Evolutionary conservation across 495 filamentous ascomycete species (phyloP), one percentile per base, ranked within the genome.

Genomic region (Chaetomium tenue): DNA sequence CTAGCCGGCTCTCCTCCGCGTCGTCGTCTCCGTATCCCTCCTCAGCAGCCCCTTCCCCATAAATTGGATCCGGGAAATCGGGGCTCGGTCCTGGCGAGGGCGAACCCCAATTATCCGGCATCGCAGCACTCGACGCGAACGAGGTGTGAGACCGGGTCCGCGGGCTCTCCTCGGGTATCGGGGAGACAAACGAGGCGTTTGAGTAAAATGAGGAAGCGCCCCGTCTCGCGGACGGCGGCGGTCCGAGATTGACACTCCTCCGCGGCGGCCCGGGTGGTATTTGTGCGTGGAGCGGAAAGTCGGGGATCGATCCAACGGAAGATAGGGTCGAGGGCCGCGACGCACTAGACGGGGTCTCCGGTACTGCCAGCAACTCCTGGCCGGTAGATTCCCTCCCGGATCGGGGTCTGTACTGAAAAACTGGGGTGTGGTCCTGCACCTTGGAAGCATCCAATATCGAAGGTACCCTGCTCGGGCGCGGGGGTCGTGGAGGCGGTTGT

Each of bases 91-190:
- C 74, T 16, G 77, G 78, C 7, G 79, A 80, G 28, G 71, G 53
- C 33, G 70, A 73, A 0, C 79, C 82, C 85, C 89, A 93, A 68
- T 82, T 87, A 9, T 84, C 82, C 2, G 92, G 91, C 61, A 95
- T 90, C 0, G 85, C 89, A 58, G 86, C 84, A 73, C 91, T 96
- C 8, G 92, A 95, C 9, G 91, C 91, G 70, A 88, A 90, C 0
- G 91, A 93, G 22, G 83, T 85, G 70, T 88, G 84, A 16, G 79
- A 81, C 53, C 85, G 79, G 50, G 84, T 78, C 39, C 85, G 80
- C 2, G 84, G 81, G 57, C 84, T 81, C 71, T 96, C 92, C 74
- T 97, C 93, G 1, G 87, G 89, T 61, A 97, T 97, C 2, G 93
- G 93, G 9, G 93, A 91, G 6, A 97, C 91, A 61, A 82, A 91